Evolutionary conservation across 2,329 filamentous ascomycete species (phyloP).

Genomic region (Microascus cirrosus): DNA sequence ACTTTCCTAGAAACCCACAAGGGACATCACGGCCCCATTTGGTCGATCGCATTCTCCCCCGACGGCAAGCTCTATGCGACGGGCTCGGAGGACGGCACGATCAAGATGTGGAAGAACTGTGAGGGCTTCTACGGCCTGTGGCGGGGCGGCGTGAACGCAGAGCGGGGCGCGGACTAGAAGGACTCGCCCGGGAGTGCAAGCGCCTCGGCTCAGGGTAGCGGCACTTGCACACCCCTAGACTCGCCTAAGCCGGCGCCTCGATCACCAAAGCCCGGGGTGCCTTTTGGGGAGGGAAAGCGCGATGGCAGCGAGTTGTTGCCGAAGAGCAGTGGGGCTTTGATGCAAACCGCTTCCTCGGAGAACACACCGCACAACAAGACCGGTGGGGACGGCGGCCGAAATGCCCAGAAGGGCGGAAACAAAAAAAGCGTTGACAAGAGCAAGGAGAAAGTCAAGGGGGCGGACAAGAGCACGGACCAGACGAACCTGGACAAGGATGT

Average conservation of each 20-base stretch:
- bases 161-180: slow-evolving; percentile 9
- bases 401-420: not conserved
- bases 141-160: slow-evolving; percentile 32
- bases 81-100: slow-evolving; percentile 92
- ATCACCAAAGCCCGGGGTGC: not conserved
- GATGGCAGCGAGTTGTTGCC: not conserved
- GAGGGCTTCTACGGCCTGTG: slow-evolving; percentile 55
- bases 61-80: slow-evolving; percentile 95
- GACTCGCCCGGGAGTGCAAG: slow-evolving; percentile 1
- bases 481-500: not conserved
- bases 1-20: slow-evolving; percentile 69
- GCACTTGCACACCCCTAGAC: not conserved
- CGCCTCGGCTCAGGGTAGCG: not conserved
- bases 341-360: not conserved
- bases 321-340: not conserved
- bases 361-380: not conserved
- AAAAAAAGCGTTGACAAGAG: not conserved
- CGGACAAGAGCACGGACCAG: not conserved
- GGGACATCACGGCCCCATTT: slow-evolving; percentile 93
- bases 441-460: not conserved
- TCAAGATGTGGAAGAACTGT: slow-evolving; percentile 78
- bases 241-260: not conserved
- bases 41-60: slow-evolving; percentile 89
- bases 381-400: not conserved
- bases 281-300: not conserved